Conservation (phyloP, 495 filamentous ascomycete species). For the Xylona heveae region DNA sequence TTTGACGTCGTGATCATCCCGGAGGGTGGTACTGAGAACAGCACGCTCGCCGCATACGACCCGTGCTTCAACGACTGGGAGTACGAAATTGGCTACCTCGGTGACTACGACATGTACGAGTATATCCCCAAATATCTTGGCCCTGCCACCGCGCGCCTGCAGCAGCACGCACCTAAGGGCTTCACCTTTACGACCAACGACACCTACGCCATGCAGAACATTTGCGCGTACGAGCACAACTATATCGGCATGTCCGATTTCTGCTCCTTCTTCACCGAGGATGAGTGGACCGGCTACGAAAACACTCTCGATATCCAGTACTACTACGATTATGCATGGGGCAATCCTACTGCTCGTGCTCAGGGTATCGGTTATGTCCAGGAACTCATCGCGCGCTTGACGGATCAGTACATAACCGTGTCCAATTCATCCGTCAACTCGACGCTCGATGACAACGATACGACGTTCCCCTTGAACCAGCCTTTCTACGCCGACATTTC, state of each 20-base stretch:
- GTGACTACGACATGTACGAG: slow-evolving; percentile 14
- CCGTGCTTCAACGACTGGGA: slow-evolving; percentile 15
- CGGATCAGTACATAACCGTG: slow-evolving; percentile 14
- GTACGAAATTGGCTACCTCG: slow-evolving; percentile 9
- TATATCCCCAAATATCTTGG: slow-evolving; percentile 16
- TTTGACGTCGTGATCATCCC: slow-evolving; percentile 26
- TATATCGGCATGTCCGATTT: slow-evolving; percentile 16
- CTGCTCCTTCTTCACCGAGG: slow-evolving; percentile 17
- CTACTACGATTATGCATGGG: slow-evolving; percentile 19
- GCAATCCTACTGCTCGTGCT: slow-evolving; percentile 18
- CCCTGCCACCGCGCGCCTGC: slow-evolving; percentile 13
- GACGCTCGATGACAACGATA: slow-evolving; percentile 18
- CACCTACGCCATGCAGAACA: slow-evolving; percentile 21
- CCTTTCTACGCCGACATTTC: slow-evolving; percentile 26
- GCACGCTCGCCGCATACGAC: slow-evolving; percentile 25
- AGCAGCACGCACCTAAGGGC: slow-evolving; percentile 14
- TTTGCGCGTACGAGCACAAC: slow-evolving; percentile 18
- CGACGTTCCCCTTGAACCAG: slow-evolving; percentile 21
- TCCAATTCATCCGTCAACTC: slow-evolving; percentile 18
- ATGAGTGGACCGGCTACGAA: slow-evolving; percentile 21
- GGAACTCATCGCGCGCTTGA: slow-evolving; percentile 19
- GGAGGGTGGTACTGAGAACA: slow-evolving; percentile 24
- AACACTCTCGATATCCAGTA: slow-evolving; percentile 19
- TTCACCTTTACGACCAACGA: slow-evolving; percentile 18
- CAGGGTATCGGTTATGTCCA: slow-evolving; percentile 21